phyloP scores from a whole-genome alignment of 2,329 filamentous ascomycete genomes.

The Trichophyton simii region DNA sequence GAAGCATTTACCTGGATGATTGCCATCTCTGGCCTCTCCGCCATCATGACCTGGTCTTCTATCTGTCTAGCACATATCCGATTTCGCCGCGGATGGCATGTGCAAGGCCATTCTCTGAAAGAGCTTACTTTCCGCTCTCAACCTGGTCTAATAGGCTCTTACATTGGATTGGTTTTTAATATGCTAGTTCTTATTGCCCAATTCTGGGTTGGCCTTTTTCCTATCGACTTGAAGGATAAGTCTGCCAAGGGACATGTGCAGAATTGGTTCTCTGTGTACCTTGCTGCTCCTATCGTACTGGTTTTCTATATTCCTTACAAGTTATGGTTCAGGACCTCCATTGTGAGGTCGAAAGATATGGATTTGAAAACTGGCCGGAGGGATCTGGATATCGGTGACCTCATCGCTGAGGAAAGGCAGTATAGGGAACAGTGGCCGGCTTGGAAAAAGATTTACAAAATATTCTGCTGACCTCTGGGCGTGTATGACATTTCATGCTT shows the following conservation, averaged over 20 bases:
- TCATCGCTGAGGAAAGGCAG: slow-evolving; percentile 66
- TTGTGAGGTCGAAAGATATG: slow-evolving; percentile 14
- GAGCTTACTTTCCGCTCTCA: slow-evolving; percentile 32
- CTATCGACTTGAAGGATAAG: slow-evolving; percentile 41
- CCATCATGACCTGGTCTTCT: slow-evolving; percentile 44
- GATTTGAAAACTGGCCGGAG: slow-evolving; percentile 18
- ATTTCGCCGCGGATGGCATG: slow-evolving; percentile 32
- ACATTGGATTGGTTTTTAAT: slow-evolving; percentile 47
- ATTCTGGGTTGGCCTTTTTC: slow-evolving; percentile 60
- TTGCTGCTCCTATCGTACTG: slow-evolving; percentile 31
- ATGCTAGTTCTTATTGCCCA: slow-evolving; percentile 62
- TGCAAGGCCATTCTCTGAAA: slow-evolving; percentile 26
- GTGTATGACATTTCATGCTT: neutral
- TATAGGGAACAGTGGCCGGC: slow-evolving; percentile 59
- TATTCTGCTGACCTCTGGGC: slow-evolving; percentile 46
- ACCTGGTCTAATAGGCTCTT: slow-evolving; percentile 48
- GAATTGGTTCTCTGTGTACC: slow-evolving; percentile 37
- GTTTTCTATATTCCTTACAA: slow-evolving; percentile 24
- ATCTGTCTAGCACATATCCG: slow-evolving; percentile 38
- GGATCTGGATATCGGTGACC: slow-evolving; percentile 44
- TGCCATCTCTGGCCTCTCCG: slow-evolving; percentile 44
- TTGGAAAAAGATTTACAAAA: slow-evolving; percentile 67
- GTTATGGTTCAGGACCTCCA: slow-evolving; percentile 15
- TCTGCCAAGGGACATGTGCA: slow-evolving; percentile 35
- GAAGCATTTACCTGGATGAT: slow-evolving; percentile 59